Evolutionary conservation across 805 yeast genomes (phyloP).

Genomic region (Starmerella stigmatis): DNA sequence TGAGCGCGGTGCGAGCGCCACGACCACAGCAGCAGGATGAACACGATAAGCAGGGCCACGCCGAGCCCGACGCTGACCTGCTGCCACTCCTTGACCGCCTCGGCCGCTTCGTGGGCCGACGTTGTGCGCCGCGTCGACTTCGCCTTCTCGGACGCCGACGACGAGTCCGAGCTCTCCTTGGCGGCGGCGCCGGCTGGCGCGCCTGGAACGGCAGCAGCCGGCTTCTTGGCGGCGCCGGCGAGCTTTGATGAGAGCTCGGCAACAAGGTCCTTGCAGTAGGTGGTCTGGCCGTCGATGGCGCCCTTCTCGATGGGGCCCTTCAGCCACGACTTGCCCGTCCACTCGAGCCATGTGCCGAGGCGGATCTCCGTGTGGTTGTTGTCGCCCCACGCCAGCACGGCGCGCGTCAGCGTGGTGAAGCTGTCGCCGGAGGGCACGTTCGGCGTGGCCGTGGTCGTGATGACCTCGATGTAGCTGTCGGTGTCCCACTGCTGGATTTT

Average conservation of each 20-base stretch:
- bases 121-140: conserved; percentile 8
- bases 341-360: conserved; percentile 59
- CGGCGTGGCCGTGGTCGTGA: conserved; percentile 66
- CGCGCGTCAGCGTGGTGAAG: conserved; percentile 45
- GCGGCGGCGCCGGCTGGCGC: not conserved
- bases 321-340: conserved; percentile 91
- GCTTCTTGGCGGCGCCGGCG: conserved; percentile 15
- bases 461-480: conserved; percentile 46
- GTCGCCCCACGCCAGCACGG: conserved; percentile 52
- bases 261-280: conserved; percentile 45
- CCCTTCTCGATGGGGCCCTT: conserved; percentile 81
- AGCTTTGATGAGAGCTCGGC: conserved; percentile 29
- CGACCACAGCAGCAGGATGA: conserved; percentile 11
- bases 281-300: conserved; percentile 66
- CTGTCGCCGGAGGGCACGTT: conserved; percentile 89
- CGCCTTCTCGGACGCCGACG: conserved; percentile 6
- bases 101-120: conserved; percentile 17
- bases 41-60: conserved; percentile 13
- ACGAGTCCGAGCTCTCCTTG: conserved; percentile 13
- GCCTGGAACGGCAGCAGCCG: conserved; percentile 3
- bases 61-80: conserved; percentile 12
- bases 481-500: conserved; percentile 46
- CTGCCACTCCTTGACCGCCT: conserved; percentile 21
- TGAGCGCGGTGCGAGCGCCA: conserved; percentile 7
- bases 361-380: conserved; percentile 52